A percentile compares a stretch with the other conserved stretches of the same genome.
These are phyloP conservation scores for Phyllostachys edulis DNA, from an alignment of 176 grass and related monocot species.

Conservation along the genomic window DNA sequence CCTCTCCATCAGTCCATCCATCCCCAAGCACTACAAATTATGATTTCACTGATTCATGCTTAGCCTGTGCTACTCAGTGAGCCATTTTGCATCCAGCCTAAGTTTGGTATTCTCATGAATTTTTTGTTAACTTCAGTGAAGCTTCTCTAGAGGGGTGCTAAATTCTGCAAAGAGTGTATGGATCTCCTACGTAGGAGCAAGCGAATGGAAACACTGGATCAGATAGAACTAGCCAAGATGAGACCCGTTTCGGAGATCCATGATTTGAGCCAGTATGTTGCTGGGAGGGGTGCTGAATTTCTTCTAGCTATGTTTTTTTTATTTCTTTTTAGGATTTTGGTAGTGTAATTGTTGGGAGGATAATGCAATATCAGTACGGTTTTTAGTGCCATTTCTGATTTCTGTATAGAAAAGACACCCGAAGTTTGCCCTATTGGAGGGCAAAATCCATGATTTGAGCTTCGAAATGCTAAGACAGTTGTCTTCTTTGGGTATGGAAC, in stretches of 20 bases:
- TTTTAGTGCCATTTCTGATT: no score
- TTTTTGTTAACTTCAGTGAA: conserved; percentile 53
- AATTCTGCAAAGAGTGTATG: conserved; percentile 88
- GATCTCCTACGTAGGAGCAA: conserved; percentile 56
- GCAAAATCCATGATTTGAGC: no score
- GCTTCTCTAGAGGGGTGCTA: conserved; percentile 80
- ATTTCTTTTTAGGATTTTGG: no score
- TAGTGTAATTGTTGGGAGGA: no score
- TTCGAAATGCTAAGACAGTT: no score
- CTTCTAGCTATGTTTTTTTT: no score
- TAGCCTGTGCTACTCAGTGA: neutral
- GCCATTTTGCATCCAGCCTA: neutral
- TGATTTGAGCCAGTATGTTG: no score
- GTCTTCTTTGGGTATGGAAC: no score
- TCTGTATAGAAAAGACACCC: no score
- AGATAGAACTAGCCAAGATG: conserved; percentile 4
- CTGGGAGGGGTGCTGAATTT: no score
- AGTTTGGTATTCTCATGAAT: neutral
- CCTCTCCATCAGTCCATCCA: neutral
- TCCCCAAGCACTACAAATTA: neutral
- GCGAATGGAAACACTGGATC: conserved; percentile 28
- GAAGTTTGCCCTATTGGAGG: no score
- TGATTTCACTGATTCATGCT: neutral
- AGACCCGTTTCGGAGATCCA: neutral
- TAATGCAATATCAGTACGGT: no score